phyloP scores from a whole-genome alignment of 2,329 filamentous ascomycete species.

The Alternaria triticimaculans region DNA sequence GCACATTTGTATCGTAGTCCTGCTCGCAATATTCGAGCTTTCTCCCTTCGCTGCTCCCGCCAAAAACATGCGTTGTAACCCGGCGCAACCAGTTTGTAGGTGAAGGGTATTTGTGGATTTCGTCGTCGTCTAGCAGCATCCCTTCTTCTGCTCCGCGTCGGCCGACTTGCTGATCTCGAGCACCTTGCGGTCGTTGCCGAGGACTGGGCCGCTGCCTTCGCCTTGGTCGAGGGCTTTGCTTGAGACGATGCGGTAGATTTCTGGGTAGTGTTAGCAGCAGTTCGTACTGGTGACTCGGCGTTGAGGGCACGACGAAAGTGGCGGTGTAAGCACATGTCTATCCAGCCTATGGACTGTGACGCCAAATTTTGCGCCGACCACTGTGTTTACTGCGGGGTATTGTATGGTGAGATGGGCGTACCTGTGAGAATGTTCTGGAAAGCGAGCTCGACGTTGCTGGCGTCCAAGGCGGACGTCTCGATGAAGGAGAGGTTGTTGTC shows the following conservation, averaged over 20 bases:
- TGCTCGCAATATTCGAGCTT: conserved; percentile 8
- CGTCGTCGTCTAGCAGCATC: conserved; percentile 71
- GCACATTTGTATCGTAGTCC: conserved; percentile 21
- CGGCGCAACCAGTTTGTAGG: conserved; percentile 23
- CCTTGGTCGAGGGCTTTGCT: conserved; percentile 95
- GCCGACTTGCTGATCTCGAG: conserved; percentile 87
- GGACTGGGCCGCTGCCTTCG: conserved; percentile 79
- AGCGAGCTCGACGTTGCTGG: conserved; percentile 97
- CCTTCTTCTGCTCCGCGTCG: conserved; percentile 78
- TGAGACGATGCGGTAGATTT: conserved; percentile 99
- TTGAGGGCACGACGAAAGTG: conserved; percentile 10
- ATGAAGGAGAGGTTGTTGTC: conserved; percentile 99
- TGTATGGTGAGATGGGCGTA: conserved; percentile 55
- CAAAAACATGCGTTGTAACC: conserved; percentile 14
- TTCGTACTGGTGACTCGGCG: neutral
- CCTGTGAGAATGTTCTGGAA: conserved; percentile 99
- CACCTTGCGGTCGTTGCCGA: conserved; percentile 73
- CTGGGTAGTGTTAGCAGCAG: conserved; percentile 55
- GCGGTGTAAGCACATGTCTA: conserved; percentile 14
- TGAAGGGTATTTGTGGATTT: conserved; percentile 12
- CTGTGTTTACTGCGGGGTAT: neutral
- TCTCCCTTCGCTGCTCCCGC: neutral
- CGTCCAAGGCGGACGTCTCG: conserved; percentile 97
- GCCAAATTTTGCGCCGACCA: neutral
- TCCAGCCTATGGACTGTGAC: neutral